phyloP scores from a whole-genome alignment of 2,329 filamentous ascomycete species.

The Beauveria varroae region DNA sequence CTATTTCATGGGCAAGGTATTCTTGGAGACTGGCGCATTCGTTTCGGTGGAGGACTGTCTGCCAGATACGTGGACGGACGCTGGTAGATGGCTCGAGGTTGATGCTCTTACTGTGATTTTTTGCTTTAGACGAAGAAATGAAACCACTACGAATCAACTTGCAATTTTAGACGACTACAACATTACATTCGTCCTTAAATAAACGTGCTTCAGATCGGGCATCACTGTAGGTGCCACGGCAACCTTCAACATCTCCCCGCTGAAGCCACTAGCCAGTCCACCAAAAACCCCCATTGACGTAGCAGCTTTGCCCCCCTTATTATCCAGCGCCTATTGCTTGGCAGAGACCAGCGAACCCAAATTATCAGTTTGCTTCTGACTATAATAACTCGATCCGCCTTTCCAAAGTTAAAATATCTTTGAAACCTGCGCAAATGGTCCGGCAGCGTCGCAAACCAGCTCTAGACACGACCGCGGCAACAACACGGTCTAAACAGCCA shows the following conservation, averaged over 20 bases:
- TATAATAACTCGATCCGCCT: background rate
- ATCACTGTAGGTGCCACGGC: background rate
- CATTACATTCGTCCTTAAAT: background rate
- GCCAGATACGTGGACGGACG: background rate
- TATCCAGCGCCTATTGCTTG: background rate
- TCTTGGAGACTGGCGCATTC: background rate
- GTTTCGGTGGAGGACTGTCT: background rate
- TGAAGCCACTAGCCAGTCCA: background rate
- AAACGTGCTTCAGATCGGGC: background rate
- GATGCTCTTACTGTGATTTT: background rate
- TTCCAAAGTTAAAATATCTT: background rate
- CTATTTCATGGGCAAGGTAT: background rate
- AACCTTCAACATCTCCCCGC: background rate
- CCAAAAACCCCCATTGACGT: background rate
- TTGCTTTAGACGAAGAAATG: background rate
- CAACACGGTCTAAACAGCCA: conserved; percentile 9
- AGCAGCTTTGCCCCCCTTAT: background rate
- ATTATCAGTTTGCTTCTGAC: background rate
- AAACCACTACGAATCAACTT: too few species aligned
- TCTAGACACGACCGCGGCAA: background rate
- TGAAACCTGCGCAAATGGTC: conserved; percentile 19
- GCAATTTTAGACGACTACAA: too few species aligned
- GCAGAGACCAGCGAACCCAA: background rate
- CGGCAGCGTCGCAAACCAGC: conserved; percentile 19
- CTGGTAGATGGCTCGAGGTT: background rate